Conservation (phyloP, 257 asterid genomes). For the Mitragyna speciosa region DNA sequence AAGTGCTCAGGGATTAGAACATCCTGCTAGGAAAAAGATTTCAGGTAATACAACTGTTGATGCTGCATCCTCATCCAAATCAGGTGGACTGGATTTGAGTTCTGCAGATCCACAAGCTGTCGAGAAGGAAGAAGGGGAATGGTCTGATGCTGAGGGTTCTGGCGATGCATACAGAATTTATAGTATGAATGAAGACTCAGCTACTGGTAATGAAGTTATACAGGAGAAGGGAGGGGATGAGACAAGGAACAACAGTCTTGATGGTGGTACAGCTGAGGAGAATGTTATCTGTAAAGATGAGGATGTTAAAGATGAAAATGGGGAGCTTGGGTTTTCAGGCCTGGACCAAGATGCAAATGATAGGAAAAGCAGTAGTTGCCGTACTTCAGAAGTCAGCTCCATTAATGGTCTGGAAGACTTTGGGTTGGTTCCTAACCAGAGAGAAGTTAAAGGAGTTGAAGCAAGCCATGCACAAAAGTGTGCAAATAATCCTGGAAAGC, state of each 20-base stretch:
- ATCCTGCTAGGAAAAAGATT: constrained; percentile 36
- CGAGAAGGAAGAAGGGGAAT: constrained; percentile 99
- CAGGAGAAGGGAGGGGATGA: constrained; percentile 45
- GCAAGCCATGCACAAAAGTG: constrained; percentile 69
- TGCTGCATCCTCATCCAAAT: constrained; percentile 41
- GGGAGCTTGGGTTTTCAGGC: constrained; percentile 31
- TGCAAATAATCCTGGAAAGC: constrained; percentile 73
- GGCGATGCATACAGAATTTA: constrained; percentile 40
- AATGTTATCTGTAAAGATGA: constrained; percentile 35
- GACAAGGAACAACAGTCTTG: constrained; percentile 30
- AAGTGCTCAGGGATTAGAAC: constrained; percentile 42
- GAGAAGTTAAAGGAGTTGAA: constrained; percentile 75
- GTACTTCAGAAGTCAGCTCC: constrained; percentile 35
- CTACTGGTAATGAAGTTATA: constrained; percentile 41
- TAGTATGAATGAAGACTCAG: constrained; percentile 39
- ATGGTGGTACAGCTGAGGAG: constrained; percentile 30
- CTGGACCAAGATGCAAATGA: constrained; percentile 56
- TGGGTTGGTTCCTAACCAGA: constrained; percentile 57
- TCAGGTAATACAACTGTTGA: constrained; percentile 29
- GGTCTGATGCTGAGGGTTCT: constrained; percentile 93
- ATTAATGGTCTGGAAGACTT: constrained; percentile 63
- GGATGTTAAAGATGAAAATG: constrained; percentile 50
- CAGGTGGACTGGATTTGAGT: constrained; percentile 39
- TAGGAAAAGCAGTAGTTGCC: constrained; percentile 39
- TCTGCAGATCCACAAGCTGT: constrained; percentile 39